Conservation (phyloP, 495 filamentous ascomycete species). For the Daldinia childiae region DNA sequence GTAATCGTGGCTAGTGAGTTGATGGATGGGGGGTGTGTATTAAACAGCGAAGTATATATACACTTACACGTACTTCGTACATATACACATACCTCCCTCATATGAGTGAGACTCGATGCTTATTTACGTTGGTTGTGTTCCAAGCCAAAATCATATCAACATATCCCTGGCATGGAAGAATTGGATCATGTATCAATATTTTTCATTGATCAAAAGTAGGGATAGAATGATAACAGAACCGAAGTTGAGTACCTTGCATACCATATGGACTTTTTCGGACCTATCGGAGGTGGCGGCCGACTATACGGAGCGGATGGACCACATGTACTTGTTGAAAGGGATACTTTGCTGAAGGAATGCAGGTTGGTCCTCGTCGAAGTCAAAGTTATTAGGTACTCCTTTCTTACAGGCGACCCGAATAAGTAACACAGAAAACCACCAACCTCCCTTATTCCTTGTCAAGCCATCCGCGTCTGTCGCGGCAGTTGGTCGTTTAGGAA, state of each 20-base stretch:
- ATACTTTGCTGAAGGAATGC: constrained; percentile 1
- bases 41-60: not conserved
- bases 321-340: constrained; percentile 10
- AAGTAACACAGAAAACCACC: constrained; percentile 9
- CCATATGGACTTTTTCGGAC: constrained; percentile 1
- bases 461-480: constrained; percentile 34
- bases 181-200: constrained; percentile 35
- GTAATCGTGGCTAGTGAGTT: constrained; percentile 38
- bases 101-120: constrained; percentile 28
- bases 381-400: constrained; percentile 3
- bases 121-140: constrained; percentile 26
- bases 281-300: constrained; percentile 19
- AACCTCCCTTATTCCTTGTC: constrained; percentile 19
- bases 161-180: constrained; percentile 38
- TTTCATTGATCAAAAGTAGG: constrained; percentile 21
- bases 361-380: constrained; percentile 19
- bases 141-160: constrained; percentile 33
- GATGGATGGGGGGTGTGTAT: constrained; percentile 26
- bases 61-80: constrained; percentile 14
- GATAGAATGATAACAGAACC: constrained; percentile 27
- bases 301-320: constrained; percentile 10
- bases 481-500: constrained; percentile 33
- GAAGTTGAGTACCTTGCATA: constrained; percentile 30
- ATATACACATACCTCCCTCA: constrained; percentile 14
- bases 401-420: not conserved